Evolutionary conservation across 83 land plant species (phyloP).

Genomic region (Thuja plicata): DNA sequence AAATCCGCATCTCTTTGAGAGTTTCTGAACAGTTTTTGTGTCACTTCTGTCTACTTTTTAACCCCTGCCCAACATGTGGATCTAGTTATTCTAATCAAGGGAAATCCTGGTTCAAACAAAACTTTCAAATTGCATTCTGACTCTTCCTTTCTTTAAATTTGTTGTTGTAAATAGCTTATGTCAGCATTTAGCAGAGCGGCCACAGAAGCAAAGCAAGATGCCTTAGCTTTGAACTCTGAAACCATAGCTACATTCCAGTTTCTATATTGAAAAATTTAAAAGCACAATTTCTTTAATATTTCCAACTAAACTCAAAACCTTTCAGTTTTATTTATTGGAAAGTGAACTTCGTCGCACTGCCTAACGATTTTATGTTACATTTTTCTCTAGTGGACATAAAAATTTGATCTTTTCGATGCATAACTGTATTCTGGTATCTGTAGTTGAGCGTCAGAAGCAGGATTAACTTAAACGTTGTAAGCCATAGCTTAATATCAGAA

Average conservation of each 20-base stretch:
- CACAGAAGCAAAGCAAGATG: neutral
- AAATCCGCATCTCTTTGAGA: neutral
- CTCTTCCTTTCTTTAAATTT: neutral
- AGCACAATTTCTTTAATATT: neutral
- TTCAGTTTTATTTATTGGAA: neutral
- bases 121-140: neutral
- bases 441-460: neutral
- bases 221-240: neutral
- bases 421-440: neutral
- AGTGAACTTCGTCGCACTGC: neutral
- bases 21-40: neutral
- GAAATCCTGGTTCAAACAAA: neutral
- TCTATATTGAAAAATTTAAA: neutral
- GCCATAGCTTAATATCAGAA: neutral
- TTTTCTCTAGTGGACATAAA: neutral
- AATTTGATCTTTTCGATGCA: neutral
- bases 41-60: neutral
- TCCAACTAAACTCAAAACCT: neutral
- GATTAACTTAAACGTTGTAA: neutral
- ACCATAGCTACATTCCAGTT: neutral
- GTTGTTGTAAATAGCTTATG: neutral
- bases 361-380: neutral
- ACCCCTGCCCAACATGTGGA: neutral
- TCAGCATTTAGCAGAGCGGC: neutral
- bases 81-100: neutral